A percentile compares a stretch with the other conserved stretches of the same genome.
phyloP scores from a whole-genome alignment of 2,329 filamentous ascomycete species.

The Ceratocystis diversiconidia region DNA sequence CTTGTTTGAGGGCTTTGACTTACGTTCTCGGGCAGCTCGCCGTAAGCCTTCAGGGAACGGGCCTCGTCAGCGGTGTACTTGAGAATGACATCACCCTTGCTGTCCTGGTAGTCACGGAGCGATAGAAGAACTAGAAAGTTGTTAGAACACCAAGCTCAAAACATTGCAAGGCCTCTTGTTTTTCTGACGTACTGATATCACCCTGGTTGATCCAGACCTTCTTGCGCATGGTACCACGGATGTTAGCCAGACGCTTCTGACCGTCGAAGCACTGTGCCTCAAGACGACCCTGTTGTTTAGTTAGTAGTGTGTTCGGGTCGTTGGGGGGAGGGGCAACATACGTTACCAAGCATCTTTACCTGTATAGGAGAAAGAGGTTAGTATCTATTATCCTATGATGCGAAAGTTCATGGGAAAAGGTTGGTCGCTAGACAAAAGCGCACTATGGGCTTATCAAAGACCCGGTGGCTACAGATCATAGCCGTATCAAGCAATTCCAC shows the following conservation, averaged over 20 bases:
- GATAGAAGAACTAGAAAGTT: constrained; percentile 51
- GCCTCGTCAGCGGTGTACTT: constrained; percentile 97
- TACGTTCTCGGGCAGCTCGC: constrained; percentile 76
- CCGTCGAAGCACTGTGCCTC: constrained; percentile 94
- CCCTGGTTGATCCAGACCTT: constrained; percentile 99
- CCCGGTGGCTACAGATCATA: not conserved
- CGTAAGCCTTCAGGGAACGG: constrained; percentile 87
- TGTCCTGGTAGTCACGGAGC: constrained; percentile 83
- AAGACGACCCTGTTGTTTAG: constrained; percentile 48
- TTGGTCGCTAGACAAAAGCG: not conserved
- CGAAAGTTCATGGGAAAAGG: not conserved
- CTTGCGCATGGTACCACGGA: constrained; percentile 52
- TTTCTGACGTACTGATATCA: constrained; percentile 44
- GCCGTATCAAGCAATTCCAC: not conserved
- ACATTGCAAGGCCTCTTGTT: not conserved
- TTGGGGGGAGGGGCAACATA: no score
- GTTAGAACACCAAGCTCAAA: not conserved
- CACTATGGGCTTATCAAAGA: not conserved
- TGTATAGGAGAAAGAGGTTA: constrained; percentile 19
- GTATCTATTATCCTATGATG: not conserved
- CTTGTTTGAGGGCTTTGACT: not conserved
- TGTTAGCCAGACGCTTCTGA: constrained; percentile 55
- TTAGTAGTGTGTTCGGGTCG: constrained; percentile 4
- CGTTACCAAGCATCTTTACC: no score
- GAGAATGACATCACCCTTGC: constrained; percentile 92